Evolutionary conservation across 1,139 yeast species (phyloP), one percentile per base, ranked within the genome.

Genomic region (Lodderomyces margitis): DNA sequence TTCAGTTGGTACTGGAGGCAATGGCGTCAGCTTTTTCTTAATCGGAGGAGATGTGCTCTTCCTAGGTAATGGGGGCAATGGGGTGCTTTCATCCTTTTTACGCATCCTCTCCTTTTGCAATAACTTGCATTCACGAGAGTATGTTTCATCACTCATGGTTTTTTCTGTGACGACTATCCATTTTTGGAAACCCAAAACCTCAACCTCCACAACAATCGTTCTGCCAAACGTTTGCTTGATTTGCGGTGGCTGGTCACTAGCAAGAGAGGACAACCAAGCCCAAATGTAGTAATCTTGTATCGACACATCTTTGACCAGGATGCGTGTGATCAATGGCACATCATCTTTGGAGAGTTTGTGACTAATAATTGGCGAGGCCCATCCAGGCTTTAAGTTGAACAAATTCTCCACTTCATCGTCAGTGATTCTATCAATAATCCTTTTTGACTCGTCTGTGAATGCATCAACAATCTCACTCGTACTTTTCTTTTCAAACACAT

Each of bases 211-310:
- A 5, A 88, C 87, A 42, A 87, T 70, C 0, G 95, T 81, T 46
- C 94, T 74, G 5, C 96, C 96, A 67, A 88, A 88, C 2, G 82
- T 61, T 24, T 75, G 75, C 58, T 85, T 85, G 51, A 82, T 78
- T 23, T 68, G 64, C 31, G 74, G 68, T 0, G 89, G 80, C 57
- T 87, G 87, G 55, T 88, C 96, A 34, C 81, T 75, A 0, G 87
- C 87, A 21, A 87, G 61, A 2, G 89, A 77, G 3, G 89, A 81
- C 52, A 87, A 68, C 96, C 96, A 88, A 0, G 95, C 79, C 96
- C 96, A 88, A 21, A 87, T 86, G 55, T 83, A 87, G 57, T 85
- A 88, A 57, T 88, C 96, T 60, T 87, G 95, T 24, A 88, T 78
- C 2, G 87, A 75, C 1, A 86, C 83, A 47, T 86, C 77, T 14